Evolutionary conservation across 352 stramenopile species (phyloP), one percentile per base, ranked within the genome.

Genomic region (Globisporangium carolinianum): DNA sequence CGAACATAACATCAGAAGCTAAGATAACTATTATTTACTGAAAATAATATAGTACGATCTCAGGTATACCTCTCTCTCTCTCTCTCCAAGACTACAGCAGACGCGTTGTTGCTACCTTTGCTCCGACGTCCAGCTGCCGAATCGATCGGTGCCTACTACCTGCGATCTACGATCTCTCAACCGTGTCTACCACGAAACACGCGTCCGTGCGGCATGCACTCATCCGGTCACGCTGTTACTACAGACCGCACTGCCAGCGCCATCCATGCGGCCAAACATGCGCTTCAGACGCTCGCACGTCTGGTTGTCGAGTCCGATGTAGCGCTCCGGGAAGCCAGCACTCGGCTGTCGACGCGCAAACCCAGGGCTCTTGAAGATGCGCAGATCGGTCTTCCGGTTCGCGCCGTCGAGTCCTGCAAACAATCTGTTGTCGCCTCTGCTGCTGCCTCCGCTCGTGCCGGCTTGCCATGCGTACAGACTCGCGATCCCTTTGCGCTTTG

Each of bases 361-460:
- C 2, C 62, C 74, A 0, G 83, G 79, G 43, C 79, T 85, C 50
- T 89, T 91, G 64, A 93, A 93, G 60, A 93, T 91, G n/a, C 76
- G 78, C 64, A 89, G 51, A 52, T 89, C 73, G 0, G 76, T 86
- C 35, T 76, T 81, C 5, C 66, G 71, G 46, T 63, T 64, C 2
- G 53, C 39, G 9, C 65, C 39, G 17, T 17, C 5, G 1, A 43
- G 6, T 46, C 24, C 39, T n/a, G 47, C 14, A 4, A 37, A n/a
- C 37, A 11, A 15, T n/a, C 46, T 47, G 4, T 45, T 38, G 47
- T 24, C 32, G 4, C 46, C 12, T 5, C 41, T 46, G 41, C 41
- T 46, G 10, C 6, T 39, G 11, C 18, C 46, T 36, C 8, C 37
- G 36, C 7, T 6, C 10, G 6, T 17, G 10, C 17, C 6, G 10